Evolutionary conservation across 164 flowering plant genomes (phyloP).

Genomic region (Macadamia tetraphylla): DNA sequence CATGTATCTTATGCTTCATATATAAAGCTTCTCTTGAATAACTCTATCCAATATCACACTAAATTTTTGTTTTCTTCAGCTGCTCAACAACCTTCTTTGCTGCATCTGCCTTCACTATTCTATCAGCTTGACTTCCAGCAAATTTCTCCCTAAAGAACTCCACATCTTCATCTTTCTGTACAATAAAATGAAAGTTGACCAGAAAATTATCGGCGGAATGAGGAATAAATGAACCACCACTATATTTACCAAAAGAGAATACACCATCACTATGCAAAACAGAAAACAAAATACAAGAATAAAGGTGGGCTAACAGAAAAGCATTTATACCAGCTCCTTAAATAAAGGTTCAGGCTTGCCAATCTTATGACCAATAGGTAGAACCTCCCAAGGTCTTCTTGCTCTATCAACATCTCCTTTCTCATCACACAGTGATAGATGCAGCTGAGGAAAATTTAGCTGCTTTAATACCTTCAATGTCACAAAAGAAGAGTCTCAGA

Average conservation of each 20-base stretch:
- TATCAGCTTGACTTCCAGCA: slow-evolving; percentile 96
- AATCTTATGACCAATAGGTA: slow-evolving; percentile 72
- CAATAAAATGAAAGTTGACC: background rate
- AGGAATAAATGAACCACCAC: background rate
- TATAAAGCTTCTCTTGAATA: too few species aligned
- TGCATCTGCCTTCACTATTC: slow-evolving; percentile 62
- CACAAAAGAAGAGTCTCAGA: slow-evolving; percentile 5
- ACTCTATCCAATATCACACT: too few species aligned
- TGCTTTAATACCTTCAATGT: slow-evolving; percentile 70
- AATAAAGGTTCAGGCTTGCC: slow-evolving; percentile 79
- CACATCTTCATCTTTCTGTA: slow-evolving; percentile 75
- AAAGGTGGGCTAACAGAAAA: background rate
- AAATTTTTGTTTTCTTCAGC: slow-evolving; percentile 57
- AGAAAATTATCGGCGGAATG: background rate
- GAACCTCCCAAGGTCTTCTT: slow-evolving; percentile 71
- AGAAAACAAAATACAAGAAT: background rate
- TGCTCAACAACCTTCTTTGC: slow-evolving; percentile 56
- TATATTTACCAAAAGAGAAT: background rate
- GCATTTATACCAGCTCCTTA: slow-evolving; percentile 61
- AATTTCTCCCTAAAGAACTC: slow-evolving; percentile 47
- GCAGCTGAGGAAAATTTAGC: slow-evolving; percentile 56
- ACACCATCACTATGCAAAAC: background rate
- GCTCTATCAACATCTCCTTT: slow-evolving; percentile 55
- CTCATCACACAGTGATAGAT: slow-evolving; percentile 56
- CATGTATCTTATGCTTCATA: too few species aligned